Conservation (phyloP, 805 yeast species). For the Vanderwaltozyma polyspora region DNA sequence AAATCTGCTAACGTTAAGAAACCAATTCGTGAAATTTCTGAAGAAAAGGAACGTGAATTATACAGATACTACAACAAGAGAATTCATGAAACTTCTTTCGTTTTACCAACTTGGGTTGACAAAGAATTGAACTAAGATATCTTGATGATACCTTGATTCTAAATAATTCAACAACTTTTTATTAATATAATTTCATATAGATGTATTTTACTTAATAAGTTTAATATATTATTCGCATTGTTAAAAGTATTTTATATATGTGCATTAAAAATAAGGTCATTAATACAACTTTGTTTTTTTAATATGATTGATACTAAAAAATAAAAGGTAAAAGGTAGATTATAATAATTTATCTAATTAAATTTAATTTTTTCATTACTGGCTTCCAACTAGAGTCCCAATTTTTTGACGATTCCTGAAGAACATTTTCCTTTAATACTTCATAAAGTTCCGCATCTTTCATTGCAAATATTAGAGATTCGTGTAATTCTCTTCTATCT, state of each 20-base stretch:
- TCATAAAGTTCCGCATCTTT: conserved; percentile 26
- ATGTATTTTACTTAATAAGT: too few species aligned
- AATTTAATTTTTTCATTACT: conserved; percentile 16
- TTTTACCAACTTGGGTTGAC: conserved; percentile 85
- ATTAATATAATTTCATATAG: too few species aligned
- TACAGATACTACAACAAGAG: conserved; percentile 74
- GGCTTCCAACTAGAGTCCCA: conserved; percentile 74
- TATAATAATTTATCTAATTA: not conserved
- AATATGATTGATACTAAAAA: too few species aligned
- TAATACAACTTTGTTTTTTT: too few species aligned
- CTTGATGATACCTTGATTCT: too few species aligned
- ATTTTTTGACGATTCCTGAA: conserved; percentile 49
- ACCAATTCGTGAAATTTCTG: conserved; percentile 58
- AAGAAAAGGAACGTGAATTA: conserved; percentile 49
- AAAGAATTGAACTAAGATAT: conserved; percentile 32
- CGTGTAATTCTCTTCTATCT: conserved; percentile 35
- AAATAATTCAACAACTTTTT: too few species aligned
- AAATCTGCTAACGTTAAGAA: conserved; percentile 46
- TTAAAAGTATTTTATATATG: too few species aligned
- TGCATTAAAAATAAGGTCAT: too few species aligned
- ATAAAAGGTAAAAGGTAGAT: too few species aligned
- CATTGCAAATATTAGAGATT: conserved; percentile 29
- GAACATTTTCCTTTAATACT: conserved; percentile 54
- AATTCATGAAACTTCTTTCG: conserved; percentile 82
- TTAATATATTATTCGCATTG: too few species aligned